Evolutionary conservation across 2,329 filamentous ascomycete genomes (phyloP).

Genomic region (Claviceps purpurea): DNA sequence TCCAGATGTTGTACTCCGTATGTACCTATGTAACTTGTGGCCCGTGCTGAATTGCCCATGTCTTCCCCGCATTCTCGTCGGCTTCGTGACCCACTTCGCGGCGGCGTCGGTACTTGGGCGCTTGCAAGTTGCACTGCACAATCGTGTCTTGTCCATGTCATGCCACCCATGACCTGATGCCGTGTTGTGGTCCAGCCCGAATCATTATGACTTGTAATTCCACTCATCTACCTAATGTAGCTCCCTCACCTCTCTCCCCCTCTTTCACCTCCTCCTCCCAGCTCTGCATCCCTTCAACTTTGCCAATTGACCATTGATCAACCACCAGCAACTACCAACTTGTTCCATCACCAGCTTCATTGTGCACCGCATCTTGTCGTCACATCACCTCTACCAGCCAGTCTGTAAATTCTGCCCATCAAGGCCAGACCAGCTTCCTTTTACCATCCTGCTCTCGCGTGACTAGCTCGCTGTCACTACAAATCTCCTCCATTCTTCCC

Average conservation of each 20-base stretch:
- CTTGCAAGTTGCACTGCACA: no score
- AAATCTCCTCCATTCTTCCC: constrained; percentile 1
- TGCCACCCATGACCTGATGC: not conserved
- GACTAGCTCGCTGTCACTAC: not conserved
- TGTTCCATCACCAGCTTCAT: not conserved
- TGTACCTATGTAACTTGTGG: no score
- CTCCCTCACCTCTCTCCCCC: constrained; percentile 6
- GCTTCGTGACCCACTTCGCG: no score
- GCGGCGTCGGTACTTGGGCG: no score
- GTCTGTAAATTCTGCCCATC: not conserved
- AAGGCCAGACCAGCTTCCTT: not conserved
- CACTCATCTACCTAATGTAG: constrained; percentile 1
- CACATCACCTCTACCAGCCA: not conserved
- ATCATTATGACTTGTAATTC: constrained; percentile 2
- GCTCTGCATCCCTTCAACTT: constrained; percentile 5
- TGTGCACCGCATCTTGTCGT: not conserved
- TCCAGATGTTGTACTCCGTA: no score
- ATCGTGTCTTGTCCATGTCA: not conserved
- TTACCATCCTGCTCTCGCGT: not conserved
- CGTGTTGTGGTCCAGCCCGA: not conserved
- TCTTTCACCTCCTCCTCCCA: constrained; percentile 8
- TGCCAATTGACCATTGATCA: constrained; percentile 1
- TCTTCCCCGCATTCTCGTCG: no score
- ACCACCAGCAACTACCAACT: not conserved
- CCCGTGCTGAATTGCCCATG: no score